Conservation (phyloP, 768 basidiomycete genomes). For the Mycena pura region DNA sequence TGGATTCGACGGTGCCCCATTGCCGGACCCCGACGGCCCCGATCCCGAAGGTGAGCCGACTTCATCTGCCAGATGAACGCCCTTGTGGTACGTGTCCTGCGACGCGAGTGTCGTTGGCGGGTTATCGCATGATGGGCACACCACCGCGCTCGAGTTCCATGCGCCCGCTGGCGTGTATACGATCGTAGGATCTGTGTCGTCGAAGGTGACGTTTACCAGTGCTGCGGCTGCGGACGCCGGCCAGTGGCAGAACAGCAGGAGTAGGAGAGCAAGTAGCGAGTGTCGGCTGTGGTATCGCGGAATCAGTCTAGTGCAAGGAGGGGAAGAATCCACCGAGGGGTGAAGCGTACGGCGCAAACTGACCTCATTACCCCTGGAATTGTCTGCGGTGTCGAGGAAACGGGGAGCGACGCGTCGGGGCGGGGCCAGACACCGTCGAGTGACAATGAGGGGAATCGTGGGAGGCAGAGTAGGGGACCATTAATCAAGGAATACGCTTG, state of each 20-base stretch:
- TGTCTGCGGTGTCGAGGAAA: not conserved
- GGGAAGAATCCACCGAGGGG: not conserved
- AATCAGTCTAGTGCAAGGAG: not conserved
- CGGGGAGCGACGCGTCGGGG: not conserved
- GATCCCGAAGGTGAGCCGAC: conserved; percentile 20
- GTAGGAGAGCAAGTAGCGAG: conserved; percentile 5
- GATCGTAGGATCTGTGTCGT: conserved; percentile 47
- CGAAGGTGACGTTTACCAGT: conserved; percentile 42
- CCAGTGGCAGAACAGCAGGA: conserved; percentile 21
- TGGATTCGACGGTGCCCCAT: too few species aligned
- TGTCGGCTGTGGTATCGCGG: not conserved
- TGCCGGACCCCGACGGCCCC: too few species aligned
- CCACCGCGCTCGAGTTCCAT: conserved; percentile 42
- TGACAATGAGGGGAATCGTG: conserved; percentile 19
- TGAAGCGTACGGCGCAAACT: not conserved
- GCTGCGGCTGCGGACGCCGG: conserved; percentile 30
- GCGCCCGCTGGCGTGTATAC: conserved; percentile 42
- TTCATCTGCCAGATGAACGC: conserved; percentile 33
- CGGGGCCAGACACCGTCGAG: conserved; percentile 5
- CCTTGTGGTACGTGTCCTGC: conserved; percentile 45
- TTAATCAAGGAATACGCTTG: not conserved
- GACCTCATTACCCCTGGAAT: conserved; percentile 5
- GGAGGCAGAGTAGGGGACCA: conserved; percentile 15
- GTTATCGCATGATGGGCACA: conserved; percentile 40
- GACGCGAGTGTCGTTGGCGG: conserved; percentile 31